These are phyloP conservation scores for Xeromyces bisporus DNA, from an alignment of 495 filamentous ascomycete genomes.

Conservation along the genomic window DNA sequence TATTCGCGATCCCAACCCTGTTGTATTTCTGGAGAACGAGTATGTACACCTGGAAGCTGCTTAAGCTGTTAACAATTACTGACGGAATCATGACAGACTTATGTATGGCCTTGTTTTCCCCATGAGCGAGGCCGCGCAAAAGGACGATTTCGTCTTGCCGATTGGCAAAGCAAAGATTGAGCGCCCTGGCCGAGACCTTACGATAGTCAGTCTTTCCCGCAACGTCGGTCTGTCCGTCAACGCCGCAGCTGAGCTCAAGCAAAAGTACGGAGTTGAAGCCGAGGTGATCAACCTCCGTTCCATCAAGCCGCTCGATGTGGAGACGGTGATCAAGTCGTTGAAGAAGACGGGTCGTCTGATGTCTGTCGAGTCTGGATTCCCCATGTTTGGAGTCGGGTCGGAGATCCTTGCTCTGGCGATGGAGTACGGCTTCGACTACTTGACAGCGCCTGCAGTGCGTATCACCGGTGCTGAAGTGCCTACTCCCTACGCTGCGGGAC, in stretches of 20 bases:
- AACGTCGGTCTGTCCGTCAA: conserved; percentile 85
- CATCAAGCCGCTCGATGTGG: conserved; percentile 89
- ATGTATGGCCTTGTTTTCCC: conserved; percentile 88
- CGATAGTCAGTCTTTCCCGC: conserved; percentile 84
- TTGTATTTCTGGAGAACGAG: conserved; percentile 93
- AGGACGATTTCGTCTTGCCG: conserved; percentile 86
- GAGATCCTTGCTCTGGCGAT: conserved; percentile 88
- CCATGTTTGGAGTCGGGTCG: conserved; percentile 75
- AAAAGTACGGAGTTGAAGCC: conserved; percentile 86
- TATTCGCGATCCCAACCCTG: conserved; percentile 95
- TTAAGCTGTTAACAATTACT: not conserved
- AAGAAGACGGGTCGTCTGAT: conserved; percentile 95
- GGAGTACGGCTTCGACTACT: conserved; percentile 97
- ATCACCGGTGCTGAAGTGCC: conserved; percentile 93
- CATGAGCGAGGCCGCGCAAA: conserved; percentile 90
- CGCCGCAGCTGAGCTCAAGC: conserved; percentile 77
- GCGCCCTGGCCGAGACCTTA: conserved; percentile 86
- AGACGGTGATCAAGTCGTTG: conserved; percentile 84
- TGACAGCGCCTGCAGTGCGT: conserved; percentile 80
- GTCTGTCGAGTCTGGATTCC: conserved; percentile 89
- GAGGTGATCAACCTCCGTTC: conserved; percentile 98
- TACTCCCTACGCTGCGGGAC: conserved; percentile 73
- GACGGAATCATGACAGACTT: conserved; percentile 33
- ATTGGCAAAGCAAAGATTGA: conserved; percentile 99
- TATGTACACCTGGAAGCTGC: conserved; percentile 17